Evolutionary conservation across 495 filamentous ascomycete genomes (phyloP).

Genomic region (Neurospora sp.): DNA sequence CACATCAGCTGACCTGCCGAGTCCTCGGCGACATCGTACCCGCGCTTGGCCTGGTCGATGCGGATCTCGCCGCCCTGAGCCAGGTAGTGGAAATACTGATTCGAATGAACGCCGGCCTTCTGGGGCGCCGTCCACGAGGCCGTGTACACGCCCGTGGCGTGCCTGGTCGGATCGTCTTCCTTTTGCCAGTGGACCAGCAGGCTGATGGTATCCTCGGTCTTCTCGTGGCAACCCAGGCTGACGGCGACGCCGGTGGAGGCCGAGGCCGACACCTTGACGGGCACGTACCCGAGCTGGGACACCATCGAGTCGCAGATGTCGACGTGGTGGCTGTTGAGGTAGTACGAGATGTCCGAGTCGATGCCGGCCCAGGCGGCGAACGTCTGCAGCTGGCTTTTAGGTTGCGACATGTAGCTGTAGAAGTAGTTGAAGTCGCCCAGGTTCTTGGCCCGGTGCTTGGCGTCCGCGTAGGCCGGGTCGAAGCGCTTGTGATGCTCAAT

Average conservation of each 20-base stretch:
- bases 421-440: constrained; percentile 97
- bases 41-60: constrained; percentile 86
- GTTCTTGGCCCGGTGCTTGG: constrained; percentile 57
- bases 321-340: constrained; percentile 87
- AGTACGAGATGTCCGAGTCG: constrained; percentile 89
- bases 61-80: constrained; percentile 73
- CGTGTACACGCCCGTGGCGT: constrained; percentile 85
- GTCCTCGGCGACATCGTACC: constrained; percentile 89
- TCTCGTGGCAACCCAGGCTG: constrained; percentile 64
- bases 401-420: constrained; percentile 94
- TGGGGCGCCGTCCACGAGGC: constrained; percentile 92
- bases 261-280: constrained; percentile 67
- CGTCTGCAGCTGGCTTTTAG: constrained; percentile 84
- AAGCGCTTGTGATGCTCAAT: constrained; percentile 95
- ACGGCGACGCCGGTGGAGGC: constrained; percentile 60
- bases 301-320: constrained; percentile 90
- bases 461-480: constrained; percentile 86
- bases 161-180: constrained; percentile 51
- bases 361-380: constrained; percentile 94
- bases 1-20: constrained; percentile 56
- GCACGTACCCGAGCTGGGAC: constrained; percentile 53
- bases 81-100: constrained; percentile 95
- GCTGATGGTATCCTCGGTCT: constrained; percentile 89
- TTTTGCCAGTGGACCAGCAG: constrained; percentile 80
- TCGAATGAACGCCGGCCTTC: constrained; percentile 82